Percentiles rank a stretch among this genome's conserved stretches.
Conservation (phyloP, 352 stramenopile species). For the Phytophthora pini region DNA sequence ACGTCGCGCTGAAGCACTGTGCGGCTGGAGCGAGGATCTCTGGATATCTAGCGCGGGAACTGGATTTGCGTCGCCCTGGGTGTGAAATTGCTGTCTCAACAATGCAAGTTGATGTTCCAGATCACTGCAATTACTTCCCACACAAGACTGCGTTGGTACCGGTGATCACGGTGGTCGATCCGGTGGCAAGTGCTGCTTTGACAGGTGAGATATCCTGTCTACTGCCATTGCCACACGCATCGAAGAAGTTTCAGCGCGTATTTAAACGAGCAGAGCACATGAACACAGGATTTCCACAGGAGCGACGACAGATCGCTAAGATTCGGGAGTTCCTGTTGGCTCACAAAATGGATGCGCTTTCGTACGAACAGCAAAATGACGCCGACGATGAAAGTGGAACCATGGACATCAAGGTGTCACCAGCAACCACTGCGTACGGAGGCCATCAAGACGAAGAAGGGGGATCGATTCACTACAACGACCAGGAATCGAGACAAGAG, state of each 20-base stretch:
- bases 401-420: neutral
- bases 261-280: conserved; percentile 26
- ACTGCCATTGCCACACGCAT: conserved; percentile 15
- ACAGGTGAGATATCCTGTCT: neutral
- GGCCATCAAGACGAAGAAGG: neutral
- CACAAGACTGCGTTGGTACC: conserved; percentile 66
- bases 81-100: conserved; percentile 40
- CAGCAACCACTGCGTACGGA: neutral
- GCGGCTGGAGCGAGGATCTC: conserved; percentile 58
- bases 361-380: conserved; percentile 7
- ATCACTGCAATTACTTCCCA: conserved; percentile 73
- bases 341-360: conserved; percentile 32
- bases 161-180: conserved; percentile 64
- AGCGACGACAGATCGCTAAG: conserved; percentile 18
- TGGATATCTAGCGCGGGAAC: conserved; percentile 64
- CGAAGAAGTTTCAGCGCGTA: conserved; percentile 29
- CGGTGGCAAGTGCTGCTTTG: conserved; percentile 1
- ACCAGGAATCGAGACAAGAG: conserved; percentile 24
- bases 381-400: neutral
- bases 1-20: conserved; percentile 56
- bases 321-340: conserved; percentile 38
- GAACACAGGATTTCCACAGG: conserved; percentile 8
- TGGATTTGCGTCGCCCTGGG: conserved; percentile 56
- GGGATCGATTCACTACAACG: conserved; percentile 30
- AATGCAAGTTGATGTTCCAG: conserved; percentile 45